A percentile compares a stretch with the other conserved stretches of the same genome.
These are phyloP conservation scores for Xerocomellus dryophilus DNA, from an alignment of 768 basidiomycete genomes.

Conservation along the genomic window DNA sequence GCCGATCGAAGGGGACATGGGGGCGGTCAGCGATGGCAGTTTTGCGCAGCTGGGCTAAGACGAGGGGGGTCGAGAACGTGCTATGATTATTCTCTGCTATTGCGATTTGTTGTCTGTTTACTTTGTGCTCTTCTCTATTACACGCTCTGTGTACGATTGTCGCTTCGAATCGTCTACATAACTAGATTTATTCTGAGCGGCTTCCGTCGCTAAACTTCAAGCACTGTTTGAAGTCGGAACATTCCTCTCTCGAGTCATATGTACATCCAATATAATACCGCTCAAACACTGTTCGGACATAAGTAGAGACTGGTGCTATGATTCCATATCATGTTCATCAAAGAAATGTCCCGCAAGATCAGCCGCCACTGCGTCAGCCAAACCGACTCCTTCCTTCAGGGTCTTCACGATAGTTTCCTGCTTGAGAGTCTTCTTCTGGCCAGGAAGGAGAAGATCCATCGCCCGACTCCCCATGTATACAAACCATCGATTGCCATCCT, in stretches of 20 bases:
- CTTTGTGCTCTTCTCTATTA: background rate
- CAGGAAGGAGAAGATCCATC: slow-evolving; percentile 14
- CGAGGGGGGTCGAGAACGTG: background rate
- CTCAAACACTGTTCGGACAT: background rate
- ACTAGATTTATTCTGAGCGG: background rate
- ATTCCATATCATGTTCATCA: slow-evolving; percentile 10
- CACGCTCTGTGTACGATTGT: slow-evolving; percentile 5
- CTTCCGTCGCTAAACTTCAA: too few relatives aligned
- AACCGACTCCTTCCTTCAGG: slow-evolving; percentile 9
- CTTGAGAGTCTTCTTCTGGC: slow-evolving; percentile 6
- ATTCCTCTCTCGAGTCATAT: too few relatives aligned
- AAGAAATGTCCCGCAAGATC: slow-evolving; percentile 12
- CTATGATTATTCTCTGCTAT: slow-evolving; percentile 30
- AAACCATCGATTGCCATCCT: slow-evolving; percentile 15
- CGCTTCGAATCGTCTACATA: slow-evolving; percentile 3
- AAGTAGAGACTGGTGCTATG: too few relatives aligned
- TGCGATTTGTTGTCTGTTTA: slow-evolving; percentile 20
- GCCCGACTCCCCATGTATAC: slow-evolving; percentile 10
- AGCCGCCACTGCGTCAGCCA: slow-evolving; percentile 8
- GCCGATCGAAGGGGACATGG: slow-evolving; percentile 49
- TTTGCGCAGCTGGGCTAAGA: slow-evolving; percentile 48
- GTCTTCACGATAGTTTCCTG: slow-evolving; percentile 10
- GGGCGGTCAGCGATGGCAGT: slow-evolving; percentile 54
- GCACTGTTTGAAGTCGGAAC: background rate
- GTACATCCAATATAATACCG: background rate